A percentile compares a stretch with the other conserved stretches of the same genome.
These are phyloP conservation scores for Pelargonium cotyledonis DNA, from an alignment of 441 rosid species.

Conservation along the genomic window DNA sequence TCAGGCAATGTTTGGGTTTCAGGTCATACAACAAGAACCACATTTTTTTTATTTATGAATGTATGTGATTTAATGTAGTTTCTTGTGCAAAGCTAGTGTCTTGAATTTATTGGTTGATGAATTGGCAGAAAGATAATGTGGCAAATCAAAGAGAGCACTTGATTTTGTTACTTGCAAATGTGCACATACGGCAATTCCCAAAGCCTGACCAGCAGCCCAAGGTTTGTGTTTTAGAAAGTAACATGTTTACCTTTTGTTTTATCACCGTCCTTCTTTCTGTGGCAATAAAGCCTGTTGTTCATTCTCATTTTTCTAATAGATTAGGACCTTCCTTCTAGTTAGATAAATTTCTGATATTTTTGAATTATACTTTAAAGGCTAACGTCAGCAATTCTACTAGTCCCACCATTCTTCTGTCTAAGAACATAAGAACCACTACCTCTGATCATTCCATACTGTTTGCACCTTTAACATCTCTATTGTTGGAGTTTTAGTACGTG, in stretches of 20 bases:
- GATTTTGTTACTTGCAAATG: conserved; percentile 90
- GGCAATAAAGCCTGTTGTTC: too few relatives aligned
- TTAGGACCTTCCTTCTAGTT: too few relatives aligned
- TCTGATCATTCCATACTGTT: too few relatives aligned
- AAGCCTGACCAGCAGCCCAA: conserved; percentile 97
- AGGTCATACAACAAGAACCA: conserved; percentile 36
- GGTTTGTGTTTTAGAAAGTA: conserved; percentile 39
- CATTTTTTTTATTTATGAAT: neutral
- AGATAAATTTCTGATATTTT: too few relatives aligned
- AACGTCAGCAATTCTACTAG: too few relatives aligned
- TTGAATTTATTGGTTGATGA: neutral
- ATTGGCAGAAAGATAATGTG: conserved; percentile 83
- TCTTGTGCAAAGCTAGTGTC: neutral
- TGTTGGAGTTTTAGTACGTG: too few relatives aligned
- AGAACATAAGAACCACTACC: too few relatives aligned
- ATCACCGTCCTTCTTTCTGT: neutral
- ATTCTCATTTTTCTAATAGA: too few relatives aligned
- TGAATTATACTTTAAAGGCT: too few relatives aligned
- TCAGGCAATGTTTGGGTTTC: conserved; percentile 96
- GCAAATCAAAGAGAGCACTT: conserved; percentile 99
- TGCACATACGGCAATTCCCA: conserved; percentile 89
- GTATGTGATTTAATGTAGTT: conserved; percentile 1
- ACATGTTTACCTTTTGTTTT: neutral
- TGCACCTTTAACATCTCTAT: too few relatives aligned
- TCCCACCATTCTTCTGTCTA: too few relatives aligned